Conservation (phyloP, 192 early-diverging fungal species). For the Entomortierella beljakovae region DNA sequence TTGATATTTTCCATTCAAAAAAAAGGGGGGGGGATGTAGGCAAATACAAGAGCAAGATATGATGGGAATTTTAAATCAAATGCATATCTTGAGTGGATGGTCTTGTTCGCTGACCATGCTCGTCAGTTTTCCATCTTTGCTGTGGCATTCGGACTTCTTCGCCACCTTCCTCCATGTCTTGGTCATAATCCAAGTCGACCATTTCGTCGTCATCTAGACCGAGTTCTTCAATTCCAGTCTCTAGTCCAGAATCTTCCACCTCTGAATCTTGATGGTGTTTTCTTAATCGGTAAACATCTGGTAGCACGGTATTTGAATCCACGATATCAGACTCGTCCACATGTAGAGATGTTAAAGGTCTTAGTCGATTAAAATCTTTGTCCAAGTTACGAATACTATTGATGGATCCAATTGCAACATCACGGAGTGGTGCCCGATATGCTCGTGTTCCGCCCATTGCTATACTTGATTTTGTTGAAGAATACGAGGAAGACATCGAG, state of each 20-base stretch:
- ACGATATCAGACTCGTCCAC: constrained; percentile 8
- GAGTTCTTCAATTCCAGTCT: neutral
- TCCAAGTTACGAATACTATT: constrained; percentile 41
- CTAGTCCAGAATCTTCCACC: constrained; percentile 6
- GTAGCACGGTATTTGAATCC: constrained; percentile 9
- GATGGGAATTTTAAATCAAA: too few relatives aligned
- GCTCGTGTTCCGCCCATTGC: constrained; percentile 6
- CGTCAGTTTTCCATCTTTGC: too few relatives aligned
- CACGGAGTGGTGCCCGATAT: constrained; percentile 9
- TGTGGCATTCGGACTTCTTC: neutral
- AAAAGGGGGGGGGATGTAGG: too few relatives aligned
- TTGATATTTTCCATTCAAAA: too few relatives aligned
- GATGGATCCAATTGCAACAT: constrained; percentile 28
- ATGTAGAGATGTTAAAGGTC: constrained; percentile 27
- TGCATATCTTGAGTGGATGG: too few relatives aligned
- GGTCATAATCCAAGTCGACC: neutral
- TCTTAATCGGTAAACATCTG: constrained; percentile 21
- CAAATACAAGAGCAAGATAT: too few relatives aligned
- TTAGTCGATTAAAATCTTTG: constrained; percentile 12
- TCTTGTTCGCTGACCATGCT: too few relatives aligned
- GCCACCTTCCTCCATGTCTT: neutral
- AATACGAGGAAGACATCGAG: constrained; percentile 7
- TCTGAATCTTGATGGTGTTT: constrained; percentile 18
- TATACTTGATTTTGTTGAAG: neutral
- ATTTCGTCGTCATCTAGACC: neutral